Evolutionary conservation across 345 rosid species (phyloP).

Genomic region (Psidium friedrichsthalianum): DNA sequence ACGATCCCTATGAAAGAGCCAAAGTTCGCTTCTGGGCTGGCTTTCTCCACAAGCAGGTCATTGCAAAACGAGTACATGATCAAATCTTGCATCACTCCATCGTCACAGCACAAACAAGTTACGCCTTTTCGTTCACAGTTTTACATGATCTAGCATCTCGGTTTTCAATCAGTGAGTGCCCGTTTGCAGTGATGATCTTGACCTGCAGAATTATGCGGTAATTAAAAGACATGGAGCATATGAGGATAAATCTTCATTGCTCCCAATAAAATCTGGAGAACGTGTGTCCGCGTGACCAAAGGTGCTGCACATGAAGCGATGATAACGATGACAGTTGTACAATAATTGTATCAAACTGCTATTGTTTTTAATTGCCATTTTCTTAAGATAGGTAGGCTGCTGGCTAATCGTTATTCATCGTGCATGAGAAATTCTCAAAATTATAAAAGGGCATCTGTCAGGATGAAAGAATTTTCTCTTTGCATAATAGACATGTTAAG

Average conservation of each 20-base stretch:
- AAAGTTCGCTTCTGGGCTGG: slow-evolving; percentile 29
- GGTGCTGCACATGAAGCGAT: background rate
- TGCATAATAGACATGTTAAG: background rate
- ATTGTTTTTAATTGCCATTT: background rate
- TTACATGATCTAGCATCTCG: background rate
- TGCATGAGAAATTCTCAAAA: background rate
- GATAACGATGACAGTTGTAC: background rate
- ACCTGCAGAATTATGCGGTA: background rate
- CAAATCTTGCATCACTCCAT: background rate
- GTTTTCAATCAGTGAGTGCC: background rate
- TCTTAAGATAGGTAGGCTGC: background rate
- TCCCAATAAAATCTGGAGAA: background rate
- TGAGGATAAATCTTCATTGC: background rate
- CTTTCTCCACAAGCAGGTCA: slow-evolving; percentile 7
- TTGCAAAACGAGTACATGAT: background rate
- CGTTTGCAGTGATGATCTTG: background rate
- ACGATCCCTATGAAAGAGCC: slow-evolving; percentile 30
- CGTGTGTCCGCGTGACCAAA: background rate
- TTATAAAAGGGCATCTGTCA: background rate
- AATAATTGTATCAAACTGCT: background rate
- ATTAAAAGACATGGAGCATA: background rate
- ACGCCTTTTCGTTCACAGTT: background rate
- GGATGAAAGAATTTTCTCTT: background rate
- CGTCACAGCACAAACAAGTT: background rate
- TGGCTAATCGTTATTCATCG: background rate